These are phyloP conservation scores for Clarireedia hainanense DNA, from an alignment of 2,329 filamentous ascomycete genomes.

Conservation along the genomic window DNA sequence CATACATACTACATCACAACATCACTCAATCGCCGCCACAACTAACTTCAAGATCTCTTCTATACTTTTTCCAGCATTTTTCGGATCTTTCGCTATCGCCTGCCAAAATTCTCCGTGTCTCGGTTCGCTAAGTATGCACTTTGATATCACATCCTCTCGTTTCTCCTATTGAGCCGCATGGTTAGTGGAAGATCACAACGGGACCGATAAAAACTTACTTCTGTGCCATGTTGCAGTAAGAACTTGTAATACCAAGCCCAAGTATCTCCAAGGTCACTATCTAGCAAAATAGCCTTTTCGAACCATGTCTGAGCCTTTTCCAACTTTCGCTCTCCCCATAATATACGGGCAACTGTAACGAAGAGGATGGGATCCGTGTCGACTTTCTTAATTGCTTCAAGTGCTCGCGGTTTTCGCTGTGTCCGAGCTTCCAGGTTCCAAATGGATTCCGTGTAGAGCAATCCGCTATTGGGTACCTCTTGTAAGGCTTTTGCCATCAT, in stretches of 20 bases:
- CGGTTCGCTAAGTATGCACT: slow-evolving; percentile 77
- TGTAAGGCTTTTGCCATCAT: slow-evolving; percentile 92
- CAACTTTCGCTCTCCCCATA: slow-evolving; percentile 86
- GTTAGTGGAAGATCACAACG: slow-evolving; percentile 6
- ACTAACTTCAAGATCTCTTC: slow-evolving; percentile 83
- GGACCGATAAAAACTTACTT: slow-evolving; percentile 35
- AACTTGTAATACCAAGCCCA: slow-evolving; percentile 99
- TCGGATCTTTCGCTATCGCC: slow-evolving; percentile 73
- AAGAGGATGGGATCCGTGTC: slow-evolving; percentile 88
- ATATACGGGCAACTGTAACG: slow-evolving; percentile 86
- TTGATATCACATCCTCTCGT: slow-evolving; percentile 71
- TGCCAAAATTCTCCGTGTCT: slow-evolving; percentile 93
- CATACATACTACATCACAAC: neutral
- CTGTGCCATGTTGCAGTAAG: slow-evolving; percentile 81
- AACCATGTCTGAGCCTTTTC: slow-evolving; percentile 98
- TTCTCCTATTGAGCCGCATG: slow-evolving; percentile 53
- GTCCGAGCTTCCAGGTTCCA: slow-evolving; percentile 89
- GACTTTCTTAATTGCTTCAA: slow-evolving; percentile 95
- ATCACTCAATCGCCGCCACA: slow-evolving; percentile 38
- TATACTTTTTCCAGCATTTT: slow-evolving; percentile 63
- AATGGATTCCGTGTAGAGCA: slow-evolving; percentile 91
- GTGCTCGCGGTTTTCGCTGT: slow-evolving; percentile 80
- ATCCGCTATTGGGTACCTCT: slow-evolving; percentile 78
- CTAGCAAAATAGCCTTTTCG: slow-evolving; percentile 84
- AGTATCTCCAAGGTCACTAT: slow-evolving; percentile 80